Percentiles rank a stretch among this genome's conserved stretches.
Conservation (phyloP, 1,139 yeast genomes). For the Diutina rugosa region DNA sequence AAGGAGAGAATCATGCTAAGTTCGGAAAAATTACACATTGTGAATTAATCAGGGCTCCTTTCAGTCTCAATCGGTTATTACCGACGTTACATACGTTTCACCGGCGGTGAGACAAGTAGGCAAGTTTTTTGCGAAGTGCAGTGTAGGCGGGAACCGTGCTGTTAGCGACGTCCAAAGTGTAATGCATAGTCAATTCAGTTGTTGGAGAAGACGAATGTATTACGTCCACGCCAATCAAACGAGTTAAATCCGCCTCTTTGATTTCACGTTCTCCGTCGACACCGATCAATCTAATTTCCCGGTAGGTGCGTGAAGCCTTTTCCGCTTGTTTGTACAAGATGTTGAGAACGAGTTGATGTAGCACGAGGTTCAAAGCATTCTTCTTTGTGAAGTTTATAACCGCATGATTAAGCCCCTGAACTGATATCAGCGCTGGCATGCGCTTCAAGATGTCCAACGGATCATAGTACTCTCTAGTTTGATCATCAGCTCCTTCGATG, state of each 20-base stretch:
- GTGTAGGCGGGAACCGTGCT: neutral
- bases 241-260: neutral
- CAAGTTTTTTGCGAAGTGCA: neutral
- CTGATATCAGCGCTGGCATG: conserved; percentile 49
- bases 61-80: neutral
- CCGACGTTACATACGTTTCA: neutral
- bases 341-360: conserved; percentile 46
- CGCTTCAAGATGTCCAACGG: conserved; percentile 55
- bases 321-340: conserved; percentile 52
- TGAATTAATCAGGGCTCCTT: neutral
- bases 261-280: neutral
- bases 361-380: conserved; percentile 44
- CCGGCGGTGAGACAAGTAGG: neutral
- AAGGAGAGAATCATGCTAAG: neutral
- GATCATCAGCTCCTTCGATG: conserved; percentile 56
- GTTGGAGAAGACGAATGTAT: neutral
- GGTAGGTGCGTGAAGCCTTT: neutral
- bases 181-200: neutral
- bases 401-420: conserved; percentile 53
- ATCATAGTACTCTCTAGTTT: conserved; percentile 36
- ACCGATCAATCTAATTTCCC: neutral
- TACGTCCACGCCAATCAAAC: neutral
- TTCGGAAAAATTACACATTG: neutral
- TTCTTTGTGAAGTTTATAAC: conserved; percentile 53
- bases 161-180: neutral